Evolutionary conservation across 371 early-diverging fungal species (phyloP).

Genomic region (Saksenaea oblongispora): DNA sequence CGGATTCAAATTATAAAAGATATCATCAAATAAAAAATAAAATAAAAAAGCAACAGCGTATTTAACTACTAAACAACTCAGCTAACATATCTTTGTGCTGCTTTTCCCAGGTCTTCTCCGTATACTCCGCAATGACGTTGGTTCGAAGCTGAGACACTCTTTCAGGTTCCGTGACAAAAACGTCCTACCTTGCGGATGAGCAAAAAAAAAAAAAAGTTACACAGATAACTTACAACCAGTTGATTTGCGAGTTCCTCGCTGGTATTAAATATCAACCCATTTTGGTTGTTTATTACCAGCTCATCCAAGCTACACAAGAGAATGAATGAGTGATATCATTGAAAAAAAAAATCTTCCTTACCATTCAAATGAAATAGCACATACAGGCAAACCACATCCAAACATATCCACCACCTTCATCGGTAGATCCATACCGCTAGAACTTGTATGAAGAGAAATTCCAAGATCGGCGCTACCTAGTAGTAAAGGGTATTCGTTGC

Average conservation of each 20-base stretch:
- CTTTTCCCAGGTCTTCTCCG: slow-evolving; percentile 41
- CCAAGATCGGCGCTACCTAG: slow-evolving; percentile 92
- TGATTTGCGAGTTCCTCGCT: slow-evolving; percentile 68
- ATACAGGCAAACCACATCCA: slow-evolving; percentile 92
- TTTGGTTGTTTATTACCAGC: slow-evolving; percentile 71
- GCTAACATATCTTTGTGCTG: slow-evolving; percentile 35
- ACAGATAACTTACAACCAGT: slow-evolving; percentile 31
- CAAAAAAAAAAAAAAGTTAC: slow-evolving; percentile 6
- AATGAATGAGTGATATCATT: too few relatives aligned
- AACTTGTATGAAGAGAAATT: slow-evolving; percentile 87
- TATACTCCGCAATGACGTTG: slow-evolving; percentile 41
- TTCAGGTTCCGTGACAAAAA: slow-evolving; percentile 36
- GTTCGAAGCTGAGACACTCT: slow-evolving; percentile 26
- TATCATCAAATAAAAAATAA: background rate
- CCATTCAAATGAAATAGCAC: slow-evolving; percentile 77
- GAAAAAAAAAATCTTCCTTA: slow-evolving; percentile 20
- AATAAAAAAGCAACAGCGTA: background rate
- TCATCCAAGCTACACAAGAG: slow-evolving; percentile 67
- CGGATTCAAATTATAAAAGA: background rate
- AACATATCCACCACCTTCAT: slow-evolving; percentile 99
- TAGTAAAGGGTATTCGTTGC: slow-evolving; percentile 83
- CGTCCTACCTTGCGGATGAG: slow-evolving; percentile 22
- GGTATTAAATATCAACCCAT: slow-evolving; percentile 79
- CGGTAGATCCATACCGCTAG: slow-evolving; percentile 94
- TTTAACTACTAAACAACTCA: slow-evolving; percentile 22